Percentiles rank a stretch among this genome's conserved stretches.
These are phyloP conservation scores for Catenaria anguillulae DNA, from an alignment of 371 early-diverging fungal species.

Conservation along the genomic window DNA sequence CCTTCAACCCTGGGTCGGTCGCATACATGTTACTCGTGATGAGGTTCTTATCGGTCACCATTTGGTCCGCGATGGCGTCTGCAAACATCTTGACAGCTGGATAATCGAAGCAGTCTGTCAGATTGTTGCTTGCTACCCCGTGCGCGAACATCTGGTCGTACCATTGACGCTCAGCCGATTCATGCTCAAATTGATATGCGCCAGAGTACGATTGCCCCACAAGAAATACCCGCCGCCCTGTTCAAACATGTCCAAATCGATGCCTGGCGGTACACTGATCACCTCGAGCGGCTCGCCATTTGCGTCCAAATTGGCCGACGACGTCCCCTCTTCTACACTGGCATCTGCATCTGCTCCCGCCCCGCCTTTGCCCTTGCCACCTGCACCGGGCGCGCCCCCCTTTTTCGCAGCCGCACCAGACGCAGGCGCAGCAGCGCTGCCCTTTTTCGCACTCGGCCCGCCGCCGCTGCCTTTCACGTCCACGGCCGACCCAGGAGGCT, in stretches of 20 bases:
- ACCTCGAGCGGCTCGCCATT: neutral
- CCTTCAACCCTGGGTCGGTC: neutral
- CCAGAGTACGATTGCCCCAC: neutral
- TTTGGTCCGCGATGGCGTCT: neutral
- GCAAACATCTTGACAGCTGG: neutral
- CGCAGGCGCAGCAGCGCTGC: too few species aligned
- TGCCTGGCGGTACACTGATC: neutral
- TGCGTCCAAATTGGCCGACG: neutral
- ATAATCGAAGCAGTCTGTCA: neutral
- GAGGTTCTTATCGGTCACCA: neutral
- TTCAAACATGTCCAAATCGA: neutral
- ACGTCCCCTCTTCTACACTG: neutral
- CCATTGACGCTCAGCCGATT: neutral
- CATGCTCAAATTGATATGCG: neutral
- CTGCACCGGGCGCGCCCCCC: neutral
- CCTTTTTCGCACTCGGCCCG: neutral
- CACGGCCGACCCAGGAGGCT: neutral
- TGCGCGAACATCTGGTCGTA: neutral
- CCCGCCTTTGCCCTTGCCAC: neutral
- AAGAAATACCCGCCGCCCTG: neutral
- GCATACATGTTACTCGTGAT: neutral
- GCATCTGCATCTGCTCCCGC: neutral
- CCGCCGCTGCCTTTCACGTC: neutral
- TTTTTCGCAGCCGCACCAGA: neutral
- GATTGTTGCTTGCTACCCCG: neutral